Base-by-base conservation (phyloP, 2,329 filamentous ascomycete genomes). In the Calonectria pauciramosa region DNA sequence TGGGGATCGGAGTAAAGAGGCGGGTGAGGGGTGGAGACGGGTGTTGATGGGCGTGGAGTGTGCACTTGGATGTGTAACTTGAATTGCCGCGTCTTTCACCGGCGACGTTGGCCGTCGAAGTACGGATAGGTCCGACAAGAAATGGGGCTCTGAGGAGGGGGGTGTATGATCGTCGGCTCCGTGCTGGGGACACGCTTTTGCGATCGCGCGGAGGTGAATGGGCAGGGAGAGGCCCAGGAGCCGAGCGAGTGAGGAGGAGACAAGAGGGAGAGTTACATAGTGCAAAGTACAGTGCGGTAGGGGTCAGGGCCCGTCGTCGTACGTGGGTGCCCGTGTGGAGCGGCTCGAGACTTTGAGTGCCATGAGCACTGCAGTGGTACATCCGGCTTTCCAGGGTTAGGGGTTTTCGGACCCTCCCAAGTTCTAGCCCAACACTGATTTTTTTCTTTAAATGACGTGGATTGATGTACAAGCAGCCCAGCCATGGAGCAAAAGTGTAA, bases 111-210 rank as follows among this genome's bases (percentile, higher is more conserved):
- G 41, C 41, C n/a, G 66, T 59, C 44, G 49, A 51, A 23, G 51
- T 69, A n/a, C 65, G 49, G 56, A 56, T 68, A 69, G 38, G 47
- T 38, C 49, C 49, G 66, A 69, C 38, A 26, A 59, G 41, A 18
- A 26, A 51, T 63, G 56, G n/a, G 41, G 67, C 52, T 56, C 54
- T 69, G 71, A 69, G 38, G 70, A 69, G 38, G 41, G 60, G 54
- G 64, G 54, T 41, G 41, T 64, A 64, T 68, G 71, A 72, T 72
- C 71, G 71, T 68, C 65, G 65, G 34, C 47, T 67, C 52, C 41
- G 59, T 54, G 49, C 59, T 65, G 68, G 56, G 38, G 47, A 23
- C 59, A 41, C n/a, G 32, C 59, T 64, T 30, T 60, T 59, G 71
- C 38, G 71, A 70, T 73, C 71, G 49, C 36, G 56, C 56, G 56